Base-by-base conservation (phyloP, 2,329 filamentous ascomycete species). In the Colletotrichum sp. region DNA sequence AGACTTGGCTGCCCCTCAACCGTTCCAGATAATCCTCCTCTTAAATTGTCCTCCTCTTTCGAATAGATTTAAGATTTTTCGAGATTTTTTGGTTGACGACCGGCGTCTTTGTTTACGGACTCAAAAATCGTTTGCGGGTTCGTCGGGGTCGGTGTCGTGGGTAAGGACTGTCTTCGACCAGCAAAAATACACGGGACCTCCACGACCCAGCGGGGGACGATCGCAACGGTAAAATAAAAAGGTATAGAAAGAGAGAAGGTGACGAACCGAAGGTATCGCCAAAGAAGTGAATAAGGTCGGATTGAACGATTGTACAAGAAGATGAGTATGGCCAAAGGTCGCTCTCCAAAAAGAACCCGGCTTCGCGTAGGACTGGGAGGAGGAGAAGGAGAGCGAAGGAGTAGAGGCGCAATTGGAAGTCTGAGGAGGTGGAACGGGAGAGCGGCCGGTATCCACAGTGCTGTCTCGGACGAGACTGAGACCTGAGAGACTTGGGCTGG, bases 51-150 rank as follows among this genome's bases (percentile, higher is more conserved):
- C 64, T 60, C 36, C 30, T 64, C 58, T 66, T 65, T 48, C 39
- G 15, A 66, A 58, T 69, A 64, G 36, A 25, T 66, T 52, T 77
- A 55, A 48, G 25, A 60, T 66, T 74, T 66, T 48, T 60, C n/a
- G 18, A 32, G 34, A 10, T 48, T 39, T 74, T 58, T 25, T 27
- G 30, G 39, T 28, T 74, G 85, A 86, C 85, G 85, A 75, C 84
- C 85, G 81, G 85, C 85, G 85, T 86, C 85, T 76, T 48, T 66
- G 18, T 55, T 58, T 25, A 34, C 30, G 58, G 18, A 56, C 34
- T 36, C 12, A 18, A 52, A 30, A 69, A 13, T 68, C 39, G 65
- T 30, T 36, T 60, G 62, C 60, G 43, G 30, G 55, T 56, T 67
- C 73, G 73, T 60, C 60, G 66, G 22, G 39, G 15, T 66, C 36